Percentiles rank a stretch among this genome's conserved stretches.
These are phyloP conservation scores for Silene vulgaris DNA, from an alignment of 179 eudicot species.

Conservation along the genomic window DNA sequence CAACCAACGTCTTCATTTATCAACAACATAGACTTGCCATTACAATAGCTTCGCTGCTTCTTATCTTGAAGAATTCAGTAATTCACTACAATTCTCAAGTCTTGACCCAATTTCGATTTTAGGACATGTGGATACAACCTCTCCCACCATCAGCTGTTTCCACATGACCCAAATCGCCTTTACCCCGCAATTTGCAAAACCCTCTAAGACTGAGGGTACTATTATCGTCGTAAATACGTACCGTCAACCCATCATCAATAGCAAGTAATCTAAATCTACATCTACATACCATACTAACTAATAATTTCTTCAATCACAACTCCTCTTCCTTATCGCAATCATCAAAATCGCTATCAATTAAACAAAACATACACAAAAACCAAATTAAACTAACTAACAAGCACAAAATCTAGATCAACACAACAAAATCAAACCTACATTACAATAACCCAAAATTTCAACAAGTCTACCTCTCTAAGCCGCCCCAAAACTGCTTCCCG, in stretches of 20 bases:
- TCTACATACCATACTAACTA: background rate
- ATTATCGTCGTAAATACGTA: no score
- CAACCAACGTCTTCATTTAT: background rate
- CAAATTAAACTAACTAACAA: background rate
- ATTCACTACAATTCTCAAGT: no score
- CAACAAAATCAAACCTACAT: background rate
- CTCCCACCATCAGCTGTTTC: background rate
- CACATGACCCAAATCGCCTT: background rate
- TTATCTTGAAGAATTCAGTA: no score
- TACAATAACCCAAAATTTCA: background rate
- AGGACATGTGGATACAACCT: background rate
- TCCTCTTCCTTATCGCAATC: background rate
- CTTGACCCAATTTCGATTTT: background rate
- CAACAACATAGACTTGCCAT: background rate
- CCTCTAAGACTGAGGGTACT: background rate
- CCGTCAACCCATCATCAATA: background rate
- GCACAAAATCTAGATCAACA: no score
- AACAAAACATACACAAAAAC: background rate
- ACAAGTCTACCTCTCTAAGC: constrained; percentile 48
- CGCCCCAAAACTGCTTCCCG: constrained; percentile 62
- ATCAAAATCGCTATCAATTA: no score
- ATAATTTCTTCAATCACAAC: background rate
- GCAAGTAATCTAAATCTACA: background rate
- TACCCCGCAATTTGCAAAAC: background rate
- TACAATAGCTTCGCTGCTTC: no score